These are phyloP conservation scores for Elsinoe perseae DNA, from an alignment of 2,329 filamentous ascomycete species.

Conservation along the genomic window DNA sequence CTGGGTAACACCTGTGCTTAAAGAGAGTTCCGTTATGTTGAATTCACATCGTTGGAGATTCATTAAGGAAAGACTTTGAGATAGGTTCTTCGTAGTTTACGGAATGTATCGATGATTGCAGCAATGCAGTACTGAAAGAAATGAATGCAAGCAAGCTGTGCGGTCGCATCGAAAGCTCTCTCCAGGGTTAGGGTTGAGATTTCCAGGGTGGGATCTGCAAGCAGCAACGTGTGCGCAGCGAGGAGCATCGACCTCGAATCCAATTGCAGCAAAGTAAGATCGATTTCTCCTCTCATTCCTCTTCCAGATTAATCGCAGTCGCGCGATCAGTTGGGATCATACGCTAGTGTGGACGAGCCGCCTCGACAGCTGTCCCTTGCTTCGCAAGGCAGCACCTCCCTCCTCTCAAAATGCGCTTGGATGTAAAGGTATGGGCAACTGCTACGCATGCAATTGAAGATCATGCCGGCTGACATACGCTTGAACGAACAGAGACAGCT, in stretches of 20 bases:
- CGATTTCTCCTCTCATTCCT: neutral
- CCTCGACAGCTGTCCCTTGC: conserved; percentile 25
- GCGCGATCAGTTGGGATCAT: neutral
- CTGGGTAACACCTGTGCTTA: neutral
- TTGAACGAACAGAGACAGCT: conserved; percentile 59
- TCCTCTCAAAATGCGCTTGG: conserved; percentile 45
- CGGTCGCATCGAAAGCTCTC: neutral
- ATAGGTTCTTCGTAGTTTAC: too few relatives aligned
- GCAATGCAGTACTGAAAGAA: too few relatives aligned
- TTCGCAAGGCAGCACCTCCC: conserved; percentile 22
- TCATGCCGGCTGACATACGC: conserved; percentile 34
- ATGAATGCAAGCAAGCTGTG: neutral
- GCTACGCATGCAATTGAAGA: neutral
- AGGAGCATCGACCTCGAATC: neutral
- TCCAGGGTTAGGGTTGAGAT: neutral
- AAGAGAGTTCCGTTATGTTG: too few relatives aligned
- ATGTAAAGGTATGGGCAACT: conserved; percentile 46
- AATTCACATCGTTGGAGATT: too few relatives aligned
- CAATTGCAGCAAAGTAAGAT: neutral
- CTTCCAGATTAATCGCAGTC: neutral
- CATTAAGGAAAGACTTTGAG: too few relatives aligned
- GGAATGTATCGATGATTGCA: too few relatives aligned
- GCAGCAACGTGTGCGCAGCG: conserved; percentile 8
- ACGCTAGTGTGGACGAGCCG: neutral
- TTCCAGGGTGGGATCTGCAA: conserved; percentile 6